Conservation (phyloP, 805 yeast genomes). For the Starmerella vitae region DNA sequence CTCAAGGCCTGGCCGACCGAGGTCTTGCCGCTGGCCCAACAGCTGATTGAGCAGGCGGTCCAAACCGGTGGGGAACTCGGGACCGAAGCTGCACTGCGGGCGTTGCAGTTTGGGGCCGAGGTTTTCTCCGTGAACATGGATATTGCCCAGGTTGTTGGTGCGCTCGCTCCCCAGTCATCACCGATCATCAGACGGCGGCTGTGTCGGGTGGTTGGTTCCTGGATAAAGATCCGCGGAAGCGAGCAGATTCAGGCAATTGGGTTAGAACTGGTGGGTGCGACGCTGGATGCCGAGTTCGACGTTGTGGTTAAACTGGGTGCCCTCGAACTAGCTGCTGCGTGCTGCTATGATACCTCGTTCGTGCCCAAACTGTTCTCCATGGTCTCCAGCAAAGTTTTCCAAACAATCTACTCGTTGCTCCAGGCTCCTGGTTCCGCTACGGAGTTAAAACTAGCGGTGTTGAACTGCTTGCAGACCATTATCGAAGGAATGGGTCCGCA, state of each 20-base stretch:
- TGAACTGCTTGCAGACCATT: slow-evolving; percentile 53
- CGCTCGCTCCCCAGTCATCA: slow-evolving; percentile 42
- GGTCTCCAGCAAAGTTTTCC: slow-evolving; percentile 41
- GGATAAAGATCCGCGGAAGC: slow-evolving; percentile 57
- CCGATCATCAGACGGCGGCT: slow-evolving; percentile 73
- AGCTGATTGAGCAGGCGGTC: slow-evolving; percentile 26
- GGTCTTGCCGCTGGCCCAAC: slow-evolving; percentile 45
- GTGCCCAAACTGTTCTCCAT: slow-evolving; percentile 54
- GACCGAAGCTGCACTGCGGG: slow-evolving; percentile 69
- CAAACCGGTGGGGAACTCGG: slow-evolving; percentile 39
- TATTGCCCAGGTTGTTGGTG: slow-evolving; percentile 49
- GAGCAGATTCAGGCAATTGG: slow-evolving; percentile 40
- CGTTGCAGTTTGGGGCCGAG: slow-evolving; percentile 65
- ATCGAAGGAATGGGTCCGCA: slow-evolving; percentile 27
- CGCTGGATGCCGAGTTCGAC: slow-evolving; percentile 33
- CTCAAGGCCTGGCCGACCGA: slow-evolving; percentile 47
- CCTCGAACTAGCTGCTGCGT: slow-evolving; percentile 49
- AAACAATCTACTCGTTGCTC: slow-evolving; percentile 38
- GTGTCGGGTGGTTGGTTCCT: slow-evolving; percentile 62
- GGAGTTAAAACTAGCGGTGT: slow-evolving; percentile 62
- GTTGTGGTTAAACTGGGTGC: slow-evolving; percentile 70
- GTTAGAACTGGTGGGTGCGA: slow-evolving; percentile 45
- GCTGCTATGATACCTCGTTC: slow-evolving; percentile 82
- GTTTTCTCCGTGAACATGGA: slow-evolving; percentile 41
- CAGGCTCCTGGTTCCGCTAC: slow-evolving; percentile 38